Conservation (phyloP, 2,329 filamentous ascomycete species). For the Penicillium sp. region DNA sequence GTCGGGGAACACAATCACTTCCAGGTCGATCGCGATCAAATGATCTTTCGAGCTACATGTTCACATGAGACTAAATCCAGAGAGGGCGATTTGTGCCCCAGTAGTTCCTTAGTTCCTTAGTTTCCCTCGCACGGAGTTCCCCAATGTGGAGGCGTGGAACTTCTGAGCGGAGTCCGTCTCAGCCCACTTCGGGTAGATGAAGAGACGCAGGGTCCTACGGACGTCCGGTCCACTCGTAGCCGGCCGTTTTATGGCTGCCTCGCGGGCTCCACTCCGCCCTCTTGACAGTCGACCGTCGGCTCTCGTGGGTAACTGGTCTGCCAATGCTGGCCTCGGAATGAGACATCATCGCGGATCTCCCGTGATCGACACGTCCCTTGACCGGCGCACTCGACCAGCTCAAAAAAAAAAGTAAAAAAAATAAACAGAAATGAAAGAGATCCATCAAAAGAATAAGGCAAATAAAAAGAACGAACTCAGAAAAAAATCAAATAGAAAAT, state of each 20-base stretch:
- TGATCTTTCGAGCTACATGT: no score
- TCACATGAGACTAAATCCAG: no score
- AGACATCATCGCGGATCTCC: conserved; percentile 15
- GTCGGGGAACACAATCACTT: no score
- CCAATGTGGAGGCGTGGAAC: conserved; percentile 5
- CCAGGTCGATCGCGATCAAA: no score
- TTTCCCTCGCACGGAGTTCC: background rate
- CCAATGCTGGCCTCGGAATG: background rate
- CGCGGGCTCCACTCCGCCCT: conserved; percentile 1
- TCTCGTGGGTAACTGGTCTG: no score
- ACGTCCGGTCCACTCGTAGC: conserved; percentile 20
- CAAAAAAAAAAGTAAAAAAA: background rate
- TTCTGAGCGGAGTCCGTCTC: conserved; percentile 12
- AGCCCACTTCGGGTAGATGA: background rate
- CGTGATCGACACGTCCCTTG: conserved; percentile 16
- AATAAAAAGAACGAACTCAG: no score
- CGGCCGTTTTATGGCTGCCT: conserved; percentile 11
- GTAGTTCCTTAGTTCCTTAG: background rate
- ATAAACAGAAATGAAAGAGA: background rate
- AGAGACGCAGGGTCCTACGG: conserved; percentile 10
- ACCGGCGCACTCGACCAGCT: background rate
- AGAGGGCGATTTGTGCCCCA: background rate
- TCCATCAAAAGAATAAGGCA: background rate
- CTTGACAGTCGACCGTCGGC: background rate
- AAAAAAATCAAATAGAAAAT: background rate